phyloP scores from a whole-genome alignment of 352 stramenopile species.

The Thalassiosira hispida region DNA sequence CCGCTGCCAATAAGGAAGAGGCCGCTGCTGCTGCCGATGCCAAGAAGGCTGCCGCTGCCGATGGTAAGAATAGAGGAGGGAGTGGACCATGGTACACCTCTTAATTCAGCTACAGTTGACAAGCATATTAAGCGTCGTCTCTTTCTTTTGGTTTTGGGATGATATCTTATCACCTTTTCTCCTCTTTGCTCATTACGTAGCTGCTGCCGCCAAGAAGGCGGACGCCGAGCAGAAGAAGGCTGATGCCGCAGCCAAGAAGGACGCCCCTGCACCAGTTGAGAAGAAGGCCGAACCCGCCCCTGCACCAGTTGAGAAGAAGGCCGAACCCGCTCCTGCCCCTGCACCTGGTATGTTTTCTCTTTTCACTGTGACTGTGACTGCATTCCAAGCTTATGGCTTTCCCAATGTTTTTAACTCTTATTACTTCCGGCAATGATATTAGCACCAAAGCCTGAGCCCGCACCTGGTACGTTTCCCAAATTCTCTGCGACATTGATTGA shows the following conservation, averaged over 20 bases:
- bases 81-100: background rate
- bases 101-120: background rate
- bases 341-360: slow-evolving; percentile 1
- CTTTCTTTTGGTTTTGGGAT: too few species aligned
- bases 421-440: too few species aligned
- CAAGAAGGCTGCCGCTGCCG: slow-evolving; percentile 27
- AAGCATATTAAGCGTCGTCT: too few species aligned
- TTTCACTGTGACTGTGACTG: background rate
- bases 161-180: too few species aligned
- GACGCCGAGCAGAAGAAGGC: background rate
- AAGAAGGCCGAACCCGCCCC: slow-evolving; percentile 39
- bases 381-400: background rate
- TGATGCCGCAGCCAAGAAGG: slow-evolving; percentile 15
- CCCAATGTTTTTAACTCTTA: too few species aligned
- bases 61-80: background rate
- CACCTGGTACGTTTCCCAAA: too few species aligned
- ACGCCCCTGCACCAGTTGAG: slow-evolving; percentile 36
- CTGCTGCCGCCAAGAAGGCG: slow-evolving; percentile 16
- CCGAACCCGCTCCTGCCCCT: slow-evolving; percentile 18
- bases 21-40: background rate
- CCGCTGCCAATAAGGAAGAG: background rate
- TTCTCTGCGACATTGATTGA: too few species aligned
- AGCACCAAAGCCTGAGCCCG: too few species aligned
- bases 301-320: slow-evolving; percentile 6
- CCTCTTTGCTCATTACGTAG: too few species aligned